Base-by-base conservation (phyloP, 129 eudicot species). In the Helianthus tuberosus region DNA sequence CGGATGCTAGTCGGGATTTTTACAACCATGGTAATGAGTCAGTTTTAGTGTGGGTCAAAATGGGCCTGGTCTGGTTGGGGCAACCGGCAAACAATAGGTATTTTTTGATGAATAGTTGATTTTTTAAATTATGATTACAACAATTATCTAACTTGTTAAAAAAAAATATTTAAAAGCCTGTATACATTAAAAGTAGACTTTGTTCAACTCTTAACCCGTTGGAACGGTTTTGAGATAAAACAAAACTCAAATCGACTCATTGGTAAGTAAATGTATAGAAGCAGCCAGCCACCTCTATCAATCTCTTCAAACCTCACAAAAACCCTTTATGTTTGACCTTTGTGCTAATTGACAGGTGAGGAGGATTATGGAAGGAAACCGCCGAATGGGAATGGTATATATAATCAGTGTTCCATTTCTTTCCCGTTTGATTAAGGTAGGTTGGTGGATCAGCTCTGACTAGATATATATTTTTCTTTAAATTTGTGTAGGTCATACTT, bases 381-480 rank as follows among this genome's bases (percentile, higher is more conserved):
- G 87, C 20, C 91, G 99, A 59, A 95, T 95, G 97, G 99, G 99
- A 88, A 95, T 95, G 99, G 99, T 95, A 88, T 20, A n/a, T n/a
- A 67, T 39, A 52, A 13, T 38, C 50, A 6, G 11, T 71, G 41
- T 71, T 64, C 47, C 67, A 10, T 61, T 52, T 64, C 1, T 13
- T 54, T 47, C 52, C 27, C 5, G 14, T 68, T 60, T 36, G 14
- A 47, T 23, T 68, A 32, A 67, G 17, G 13, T 39, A 68, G 20
- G 50, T 36, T 78, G 35, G 14, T 62, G 54, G n/a, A 78, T 43
- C 55, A 13, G 35, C 71, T 59, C 48, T 25, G 11, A 12, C 82
- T 83, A 2, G 11, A 12, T 32, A 61, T 35, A 61, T 4, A 29
- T 69, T 59, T 69, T 69, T 20, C 23, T 20, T n/a, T 74, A 36